Evolutionary conservation across 257 asterid genomes (phyloP).

Genomic region (Jasminum sambac): DNA sequence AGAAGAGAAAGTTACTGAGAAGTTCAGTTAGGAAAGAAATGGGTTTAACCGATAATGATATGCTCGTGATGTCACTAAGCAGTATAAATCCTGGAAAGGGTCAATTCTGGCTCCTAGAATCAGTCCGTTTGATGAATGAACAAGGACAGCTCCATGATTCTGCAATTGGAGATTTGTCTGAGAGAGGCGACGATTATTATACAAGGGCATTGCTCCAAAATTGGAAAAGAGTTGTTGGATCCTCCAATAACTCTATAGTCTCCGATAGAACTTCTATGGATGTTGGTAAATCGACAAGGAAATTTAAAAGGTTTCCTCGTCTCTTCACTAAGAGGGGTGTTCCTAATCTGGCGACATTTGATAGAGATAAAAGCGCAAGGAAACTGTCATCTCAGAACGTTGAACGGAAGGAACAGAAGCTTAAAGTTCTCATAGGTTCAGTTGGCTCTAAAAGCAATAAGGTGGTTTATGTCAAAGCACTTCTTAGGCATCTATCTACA

Average conservation of each 20-base stretch:
- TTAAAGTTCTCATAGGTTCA: slow-evolving; percentile 86
- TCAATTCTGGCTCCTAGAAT: slow-evolving; percentile 79
- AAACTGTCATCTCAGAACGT: slow-evolving; percentile 34
- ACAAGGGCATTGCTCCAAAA: slow-evolving; percentile 55
- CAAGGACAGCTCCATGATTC: slow-evolving; percentile 35
- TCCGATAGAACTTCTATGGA: slow-evolving; percentile 18
- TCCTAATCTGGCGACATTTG: slow-evolving; percentile 19
- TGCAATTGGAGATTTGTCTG: slow-evolving; percentile 27
- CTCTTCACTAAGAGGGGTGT: slow-evolving; percentile 16
- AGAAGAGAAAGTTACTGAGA: slow-evolving; percentile 61
- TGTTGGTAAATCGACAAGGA: slow-evolving; percentile 9
- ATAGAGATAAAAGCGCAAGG: slow-evolving; percentile 32
- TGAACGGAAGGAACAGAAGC: slow-evolving; percentile 36
- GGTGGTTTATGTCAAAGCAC: slow-evolving; percentile 69
- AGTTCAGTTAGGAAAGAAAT: slow-evolving; percentile 72
- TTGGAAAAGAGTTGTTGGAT: slow-evolving; percentile 26
- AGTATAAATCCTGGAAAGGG: slow-evolving; percentile 99
- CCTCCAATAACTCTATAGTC: slow-evolving; percentile 23
- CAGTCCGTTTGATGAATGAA: slow-evolving; percentile 59
- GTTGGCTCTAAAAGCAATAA: slow-evolving; percentile 95
- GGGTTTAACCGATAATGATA: slow-evolving; percentile 79
- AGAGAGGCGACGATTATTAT: slow-evolving; percentile 46
- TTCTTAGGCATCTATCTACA: slow-evolving; percentile 57
- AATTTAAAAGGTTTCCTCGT: slow-evolving; percentile 17
- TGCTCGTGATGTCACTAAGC: slow-evolving; percentile 73